A percentile compares a stretch with the other conserved stretches of the same genome.
These are phyloP conservation scores for Populus trichocarpa DNA, from an alignment of 441 rosid genomes.

Conservation along the genomic window DNA sequence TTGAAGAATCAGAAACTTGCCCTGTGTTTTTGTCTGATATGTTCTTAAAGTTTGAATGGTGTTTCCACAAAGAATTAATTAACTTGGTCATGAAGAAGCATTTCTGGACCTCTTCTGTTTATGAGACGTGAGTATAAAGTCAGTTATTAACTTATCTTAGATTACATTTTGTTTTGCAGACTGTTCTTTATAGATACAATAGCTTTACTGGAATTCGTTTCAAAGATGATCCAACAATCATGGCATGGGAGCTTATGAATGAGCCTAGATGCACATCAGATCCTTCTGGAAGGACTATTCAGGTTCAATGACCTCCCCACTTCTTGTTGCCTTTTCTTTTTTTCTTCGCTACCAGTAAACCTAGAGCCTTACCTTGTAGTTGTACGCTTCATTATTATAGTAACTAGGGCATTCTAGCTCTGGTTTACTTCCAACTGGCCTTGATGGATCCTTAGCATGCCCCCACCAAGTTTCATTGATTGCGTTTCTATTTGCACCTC, in stretches of 20 bases:
- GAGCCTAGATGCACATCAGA: constrained; percentile 18
- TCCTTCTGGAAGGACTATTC: too few species aligned
- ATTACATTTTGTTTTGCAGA: constrained; percentile 22
- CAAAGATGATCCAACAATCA: constrained; percentile 71
- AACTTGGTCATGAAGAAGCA: background rate
- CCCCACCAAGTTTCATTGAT: background rate
- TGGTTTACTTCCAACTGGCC: background rate
- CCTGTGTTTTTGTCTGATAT: background rate
- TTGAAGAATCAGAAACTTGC: background rate
- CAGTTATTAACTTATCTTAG: background rate
- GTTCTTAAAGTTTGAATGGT: background rate
- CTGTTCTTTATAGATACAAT: constrained; percentile 53
- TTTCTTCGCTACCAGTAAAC: background rate
- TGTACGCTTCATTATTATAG: background rate
- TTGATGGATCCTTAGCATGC: constrained; percentile 4
- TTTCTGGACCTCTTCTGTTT: too few species aligned
- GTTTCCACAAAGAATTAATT: background rate
- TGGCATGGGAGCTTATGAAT: constrained; percentile 91
- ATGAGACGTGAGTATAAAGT: background rate
- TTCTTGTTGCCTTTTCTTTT: background rate
- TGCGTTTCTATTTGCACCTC: background rate
- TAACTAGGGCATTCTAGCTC: background rate
- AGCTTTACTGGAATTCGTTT: constrained; percentile 53
- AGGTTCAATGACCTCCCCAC: constrained; percentile 13
- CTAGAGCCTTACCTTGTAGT: background rate